A percentile compares a stretch with the other conserved stretches of the same genome.
Evolutionary conservation across 2,329 filamentous ascomycete species (phyloP).

Genomic region (Ambrosiella beaveri): DNA sequence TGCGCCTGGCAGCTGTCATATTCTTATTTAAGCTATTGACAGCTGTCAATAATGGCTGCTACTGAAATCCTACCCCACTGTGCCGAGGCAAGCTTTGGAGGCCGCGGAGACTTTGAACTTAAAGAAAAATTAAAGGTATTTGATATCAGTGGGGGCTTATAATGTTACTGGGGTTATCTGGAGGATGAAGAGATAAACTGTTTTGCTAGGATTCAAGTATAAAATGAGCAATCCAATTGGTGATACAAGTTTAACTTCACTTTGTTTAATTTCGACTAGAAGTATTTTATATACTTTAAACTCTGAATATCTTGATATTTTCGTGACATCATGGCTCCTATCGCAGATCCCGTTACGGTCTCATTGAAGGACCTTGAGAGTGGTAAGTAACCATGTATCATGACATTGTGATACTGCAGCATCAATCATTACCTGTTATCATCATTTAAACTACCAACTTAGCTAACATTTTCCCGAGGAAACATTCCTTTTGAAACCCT

Average conservation of each 20-base stretch:
- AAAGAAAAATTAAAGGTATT: neutral
- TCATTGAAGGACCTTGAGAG: constrained; percentile 42
- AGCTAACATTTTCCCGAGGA: constrained; percentile 25
- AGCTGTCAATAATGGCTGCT: neutral
- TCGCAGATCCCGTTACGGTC: constrained; percentile 41
- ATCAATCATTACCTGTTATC: neutral
- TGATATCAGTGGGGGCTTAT: neutral
- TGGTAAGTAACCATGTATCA: constrained; percentile 25
- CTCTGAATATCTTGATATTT: neutral
- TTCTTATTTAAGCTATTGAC: neutral
- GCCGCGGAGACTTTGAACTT: neutral
- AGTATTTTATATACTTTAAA: neutral
- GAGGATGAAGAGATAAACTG: neutral
- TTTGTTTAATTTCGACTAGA: neutral
- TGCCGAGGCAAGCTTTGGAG: neutral
- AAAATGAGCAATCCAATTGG: too few species aligned
- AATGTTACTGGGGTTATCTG: neutral
- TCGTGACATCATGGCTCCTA: neutral
- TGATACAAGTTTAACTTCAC: neutral
- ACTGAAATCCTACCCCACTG: neutral
- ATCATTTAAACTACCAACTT: constrained; percentile 6
- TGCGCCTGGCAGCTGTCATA: neutral
- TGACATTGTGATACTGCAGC: neutral
- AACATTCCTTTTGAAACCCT: constrained; percentile 51
- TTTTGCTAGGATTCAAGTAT: too few species aligned